Evolutionary conservation across 108 stramenopile species (phyloP).

Genomic region (Cyclotella baltica): DNA sequence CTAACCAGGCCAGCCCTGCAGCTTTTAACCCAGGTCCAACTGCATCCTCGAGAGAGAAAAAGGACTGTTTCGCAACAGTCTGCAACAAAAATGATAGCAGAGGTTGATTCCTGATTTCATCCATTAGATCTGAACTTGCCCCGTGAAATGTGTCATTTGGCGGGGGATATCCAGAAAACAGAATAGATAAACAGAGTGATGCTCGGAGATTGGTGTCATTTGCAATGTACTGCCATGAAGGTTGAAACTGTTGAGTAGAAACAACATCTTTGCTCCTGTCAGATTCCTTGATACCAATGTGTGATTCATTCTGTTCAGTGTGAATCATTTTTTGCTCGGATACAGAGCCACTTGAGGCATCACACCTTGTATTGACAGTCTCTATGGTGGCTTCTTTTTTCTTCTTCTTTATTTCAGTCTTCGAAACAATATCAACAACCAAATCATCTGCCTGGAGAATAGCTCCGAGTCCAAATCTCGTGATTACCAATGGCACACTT

Average conservation of each 20-base stretch:
- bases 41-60: constrained; percentile 45
- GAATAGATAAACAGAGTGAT: constrained; percentile 58
- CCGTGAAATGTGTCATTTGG: constrained; percentile 13
- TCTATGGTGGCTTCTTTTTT: not conserved
- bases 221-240: constrained; percentile 49
- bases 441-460: constrained; percentile 70
- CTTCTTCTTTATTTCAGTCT: constrained; percentile 1
- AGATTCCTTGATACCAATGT: not conserved
- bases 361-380: not conserved
- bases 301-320: not conserved
- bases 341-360: not conserved
- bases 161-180: constrained; percentile 64
- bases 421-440: constrained; percentile 55
- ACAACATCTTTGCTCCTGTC: not conserved
- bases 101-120: constrained; percentile 35
- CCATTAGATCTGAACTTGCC: constrained; percentile 29
- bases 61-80: constrained; percentile 5
- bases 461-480: constrained; percentile 73
- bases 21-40: constrained; percentile 15
- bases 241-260: not conserved
- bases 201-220: constrained; percentile 63
- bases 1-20: constrained; percentile 26
- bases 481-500: constrained; percentile 82
- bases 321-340: not conserved
- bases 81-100: constrained; percentile 8